A percentile compares a stretch with the other conserved stretches of the same genome.
Evolutionary conservation across 345 rosid genomes (phyloP).

Genomic region (Citrus sp.): DNA sequence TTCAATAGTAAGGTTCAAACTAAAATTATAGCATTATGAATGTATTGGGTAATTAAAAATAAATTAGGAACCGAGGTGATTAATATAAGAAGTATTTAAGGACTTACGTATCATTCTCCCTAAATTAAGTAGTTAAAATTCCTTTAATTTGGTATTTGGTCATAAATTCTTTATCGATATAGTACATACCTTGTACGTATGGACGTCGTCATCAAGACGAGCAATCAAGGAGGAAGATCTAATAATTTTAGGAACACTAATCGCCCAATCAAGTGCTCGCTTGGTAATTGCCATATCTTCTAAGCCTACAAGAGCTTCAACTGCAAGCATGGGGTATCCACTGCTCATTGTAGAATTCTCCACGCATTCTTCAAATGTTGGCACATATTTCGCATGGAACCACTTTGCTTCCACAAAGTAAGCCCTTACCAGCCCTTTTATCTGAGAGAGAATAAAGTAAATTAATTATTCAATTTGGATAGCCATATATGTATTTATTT

Average conservation of each 20-base stretch:
- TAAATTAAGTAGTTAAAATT: too few species aligned
- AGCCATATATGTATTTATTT: too few species aligned
- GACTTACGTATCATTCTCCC: too few species aligned
- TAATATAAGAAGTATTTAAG: too few species aligned
- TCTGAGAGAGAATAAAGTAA: not conserved
- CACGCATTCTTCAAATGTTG: not conserved
- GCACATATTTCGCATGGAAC: not conserved
- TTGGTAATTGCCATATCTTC: not conserved
- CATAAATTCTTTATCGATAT: too few species aligned
- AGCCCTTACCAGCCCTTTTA: not conserved
- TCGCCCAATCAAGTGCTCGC: not conserved
- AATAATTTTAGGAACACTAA: not conserved
- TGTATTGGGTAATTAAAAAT: too few species aligned
- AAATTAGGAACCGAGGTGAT: too few species aligned
- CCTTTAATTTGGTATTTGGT: too few species aligned
- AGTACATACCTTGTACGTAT: not conserved
- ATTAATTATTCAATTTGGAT: not conserved
- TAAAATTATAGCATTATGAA: too few species aligned
- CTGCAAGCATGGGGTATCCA: slow-evolving; percentile 7
- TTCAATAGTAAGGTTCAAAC: too few species aligned
- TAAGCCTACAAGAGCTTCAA: not conserved
- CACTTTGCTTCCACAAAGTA: slow-evolving; percentile 5
- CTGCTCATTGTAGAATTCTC: not conserved
- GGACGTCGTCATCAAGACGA: not conserved
- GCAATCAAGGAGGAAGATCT: not conserved